These are phyloP conservation scores for Tylopilus sp. DNA, from an alignment of 768 basidiomycete species.

Conservation along the genomic window DNA sequence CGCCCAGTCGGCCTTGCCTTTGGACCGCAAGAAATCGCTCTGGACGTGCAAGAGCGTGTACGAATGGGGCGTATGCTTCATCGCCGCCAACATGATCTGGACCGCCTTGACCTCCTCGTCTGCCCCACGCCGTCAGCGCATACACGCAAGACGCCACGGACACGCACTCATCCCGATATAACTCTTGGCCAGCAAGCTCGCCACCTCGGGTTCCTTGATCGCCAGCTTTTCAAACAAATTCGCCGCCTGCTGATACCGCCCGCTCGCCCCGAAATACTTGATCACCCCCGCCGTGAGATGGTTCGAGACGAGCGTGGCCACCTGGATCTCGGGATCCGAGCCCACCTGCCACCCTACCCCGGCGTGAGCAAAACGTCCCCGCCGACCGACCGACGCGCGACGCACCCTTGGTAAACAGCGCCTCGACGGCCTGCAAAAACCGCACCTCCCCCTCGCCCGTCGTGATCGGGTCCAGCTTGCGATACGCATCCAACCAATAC, in stretches of 20 bases:
- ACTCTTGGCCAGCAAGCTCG: conserved; percentile 78
- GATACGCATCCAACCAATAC: conserved; percentile 88
- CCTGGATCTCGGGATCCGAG: conserved; percentile 97
- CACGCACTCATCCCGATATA: conserved; percentile 97
- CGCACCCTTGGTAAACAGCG: conserved; percentile 79
- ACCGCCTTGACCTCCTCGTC: conserved; percentile 99
- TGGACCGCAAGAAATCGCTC: conserved; percentile 88
- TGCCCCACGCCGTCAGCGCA: conserved; percentile 29
- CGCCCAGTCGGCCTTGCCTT: conserved; percentile 85
- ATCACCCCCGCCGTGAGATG: conserved; percentile 92
- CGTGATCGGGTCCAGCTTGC: conserved; percentile 94
- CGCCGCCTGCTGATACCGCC: conserved; percentile 80
- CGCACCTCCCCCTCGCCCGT: conserved; percentile 83
- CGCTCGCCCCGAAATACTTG: conserved; percentile 96
- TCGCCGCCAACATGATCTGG: conserved; percentile 83
- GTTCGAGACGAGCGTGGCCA: conserved; percentile 94
- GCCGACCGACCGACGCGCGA: not conserved
- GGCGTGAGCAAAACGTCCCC: not conserved
- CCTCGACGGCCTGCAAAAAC: conserved; percentile 89
- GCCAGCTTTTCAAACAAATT: conserved; percentile 92
- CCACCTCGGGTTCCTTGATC: conserved; percentile 85
- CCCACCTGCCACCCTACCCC: conserved; percentile 92
- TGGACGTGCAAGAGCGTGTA: conserved; percentile 94
- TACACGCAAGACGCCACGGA: not conserved
- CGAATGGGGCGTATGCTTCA: conserved; percentile 84